Conservation (phyloP, 1,284 basidiomycete genomes). For the Apiotrichum veenhuisii region DNA sequence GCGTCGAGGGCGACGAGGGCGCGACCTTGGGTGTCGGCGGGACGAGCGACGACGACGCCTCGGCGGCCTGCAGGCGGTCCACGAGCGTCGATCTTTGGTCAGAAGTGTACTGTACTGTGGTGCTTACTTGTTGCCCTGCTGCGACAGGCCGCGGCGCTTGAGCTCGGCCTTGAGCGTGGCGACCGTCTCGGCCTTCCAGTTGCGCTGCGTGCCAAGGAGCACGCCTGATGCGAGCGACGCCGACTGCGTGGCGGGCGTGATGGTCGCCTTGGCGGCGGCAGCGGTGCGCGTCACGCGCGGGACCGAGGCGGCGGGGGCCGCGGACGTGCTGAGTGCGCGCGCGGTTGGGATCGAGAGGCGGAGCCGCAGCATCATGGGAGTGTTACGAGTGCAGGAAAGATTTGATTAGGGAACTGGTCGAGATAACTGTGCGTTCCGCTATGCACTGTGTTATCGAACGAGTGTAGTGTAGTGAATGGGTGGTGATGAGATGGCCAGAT, state of each 20-base stretch:
- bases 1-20: background rate
- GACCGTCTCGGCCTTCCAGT: slow-evolving; percentile 57
- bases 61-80: slow-evolving; percentile 34
- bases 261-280: slow-evolving; percentile 14
- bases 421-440: too few relatives aligned
- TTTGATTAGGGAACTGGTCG: background rate
- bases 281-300: slow-evolving; percentile 18
- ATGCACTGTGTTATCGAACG: too few relatives aligned
- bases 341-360: slow-evolving; percentile 23
- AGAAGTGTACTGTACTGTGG: background rate
- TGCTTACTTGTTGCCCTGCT: slow-evolving; percentile 55
- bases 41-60: slow-evolving; percentile 33
- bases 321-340: slow-evolving; percentile 4
- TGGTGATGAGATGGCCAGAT: too few relatives aligned
- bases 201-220: slow-evolving; percentile 62
- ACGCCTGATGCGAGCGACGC: slow-evolving; percentile 61
- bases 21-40: slow-evolving; percentile 30
- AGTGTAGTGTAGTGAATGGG: too few relatives aligned
- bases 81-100: slow-evolving; percentile 33
- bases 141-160: slow-evolving; percentile 61
- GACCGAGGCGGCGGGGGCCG: slow-evolving; percentile 2
- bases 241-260: slow-evolving; percentile 21
- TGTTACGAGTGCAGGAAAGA: slow-evolving; percentile 5
- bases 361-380: slow-evolving; percentile 43
- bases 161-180: slow-evolving; percentile 62